A percentile compares a stretch with the other conserved stretches of the same genome.
phyloP scores from a whole-genome alignment of 441 rosid genomes.

The Rhodomyrtus psidioides region DNA sequence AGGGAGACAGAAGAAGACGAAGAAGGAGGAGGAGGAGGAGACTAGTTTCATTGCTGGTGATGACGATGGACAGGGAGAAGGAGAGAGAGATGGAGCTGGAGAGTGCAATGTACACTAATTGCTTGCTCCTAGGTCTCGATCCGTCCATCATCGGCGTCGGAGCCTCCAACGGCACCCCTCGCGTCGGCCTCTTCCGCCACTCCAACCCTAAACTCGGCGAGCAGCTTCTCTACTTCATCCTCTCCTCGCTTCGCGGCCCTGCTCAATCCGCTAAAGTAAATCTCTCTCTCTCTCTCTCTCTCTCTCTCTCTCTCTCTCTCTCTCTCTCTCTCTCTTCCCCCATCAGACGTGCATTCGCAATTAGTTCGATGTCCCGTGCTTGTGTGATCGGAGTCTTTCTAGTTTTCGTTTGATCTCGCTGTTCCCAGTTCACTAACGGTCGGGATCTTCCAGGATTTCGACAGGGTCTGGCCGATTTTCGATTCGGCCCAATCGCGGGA shows the following conservation, averaged over 20 bases:
- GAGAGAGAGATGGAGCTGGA: slow-evolving; percentile 98
- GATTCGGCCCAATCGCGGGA: slow-evolving; percentile 99
- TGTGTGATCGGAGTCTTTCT: not conserved
- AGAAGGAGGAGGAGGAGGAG: not conserved
- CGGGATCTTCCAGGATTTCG: slow-evolving; percentile 90
- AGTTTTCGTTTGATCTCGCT: not conserved
- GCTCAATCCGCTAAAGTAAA: slow-evolving; percentile 89
- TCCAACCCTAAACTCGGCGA: slow-evolving; percentile 99
- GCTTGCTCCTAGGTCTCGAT: slow-evolving; percentile 92
- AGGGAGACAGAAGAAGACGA: not conserved
- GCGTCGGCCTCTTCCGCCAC: slow-evolving; percentile 96
- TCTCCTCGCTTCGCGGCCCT: slow-evolving; percentile 98
- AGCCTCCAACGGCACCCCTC: slow-evolving; percentile 68
- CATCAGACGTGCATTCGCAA: not conserved
- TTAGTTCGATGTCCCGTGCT: not conserved
- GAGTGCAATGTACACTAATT: slow-evolving; percentile 99
- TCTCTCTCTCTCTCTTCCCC: not conserved
- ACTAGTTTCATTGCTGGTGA: slow-evolving; percentile 14
- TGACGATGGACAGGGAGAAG: slow-evolving; percentile 99
- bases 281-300: not conserved
- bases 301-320: not conserved
- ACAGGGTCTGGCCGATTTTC: slow-evolving; percentile 99
- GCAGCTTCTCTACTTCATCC: slow-evolving; percentile 97
- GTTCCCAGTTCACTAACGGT: not conserved
- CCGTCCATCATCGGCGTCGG: slow-evolving; percentile 85